Percentiles rank a stretch among this genome's conserved stretches.
Evolutionary conservation across 2,329 filamentous ascomycete species (phyloP).

Genomic region (Aspergillus pseudoglaucus): DNA sequence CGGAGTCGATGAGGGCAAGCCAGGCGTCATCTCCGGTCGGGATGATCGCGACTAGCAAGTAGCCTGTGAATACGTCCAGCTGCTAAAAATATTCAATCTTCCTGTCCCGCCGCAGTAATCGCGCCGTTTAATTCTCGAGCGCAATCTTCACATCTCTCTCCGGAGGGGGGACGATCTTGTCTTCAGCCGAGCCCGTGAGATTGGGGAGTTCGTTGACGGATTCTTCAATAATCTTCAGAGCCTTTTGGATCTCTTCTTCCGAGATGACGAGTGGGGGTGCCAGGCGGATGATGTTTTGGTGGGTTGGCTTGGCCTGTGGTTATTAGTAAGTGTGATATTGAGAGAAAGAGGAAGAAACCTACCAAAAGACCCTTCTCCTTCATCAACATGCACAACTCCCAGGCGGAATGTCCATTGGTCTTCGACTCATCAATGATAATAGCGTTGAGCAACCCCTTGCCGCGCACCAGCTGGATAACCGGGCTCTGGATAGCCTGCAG

Average conservation of each 20-base stretch:
- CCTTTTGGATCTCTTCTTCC: slow-evolving; percentile 73
- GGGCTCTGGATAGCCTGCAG: slow-evolving; percentile 69
- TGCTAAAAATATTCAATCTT: neutral
- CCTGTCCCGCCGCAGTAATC: neutral
- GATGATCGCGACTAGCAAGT: neutral
- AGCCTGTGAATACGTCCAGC: neutral
- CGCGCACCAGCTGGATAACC: slow-evolving; percentile 74
- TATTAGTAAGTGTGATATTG: neutral
- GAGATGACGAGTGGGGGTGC: slow-evolving; percentile 95
- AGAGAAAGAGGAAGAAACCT: slow-evolving; percentile 33
- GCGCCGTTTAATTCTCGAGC: slow-evolving; percentile 47
- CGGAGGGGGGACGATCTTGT: slow-evolving; percentile 49
- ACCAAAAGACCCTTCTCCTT: slow-evolving; percentile 93
- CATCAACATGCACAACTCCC: slow-evolving; percentile 92
- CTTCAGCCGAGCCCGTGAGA: slow-evolving; percentile 51
- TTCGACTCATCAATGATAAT: slow-evolving; percentile 90
- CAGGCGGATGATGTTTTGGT: slow-evolving; percentile 96
- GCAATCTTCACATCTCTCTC: slow-evolving; percentile 59
- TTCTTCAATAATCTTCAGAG: slow-evolving; percentile 72
- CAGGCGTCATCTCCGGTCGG: neutral
- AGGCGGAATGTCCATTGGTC: slow-evolving; percentile 78
- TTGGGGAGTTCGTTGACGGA: slow-evolving; percentile 74
- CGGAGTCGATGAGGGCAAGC: too few species aligned
- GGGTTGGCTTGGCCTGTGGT: slow-evolving; percentile 86
- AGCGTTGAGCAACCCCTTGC: slow-evolving; percentile 91